Conservation (phyloP, 345 rosid genomes). For the Eucalyptus tenuipes region DNA sequence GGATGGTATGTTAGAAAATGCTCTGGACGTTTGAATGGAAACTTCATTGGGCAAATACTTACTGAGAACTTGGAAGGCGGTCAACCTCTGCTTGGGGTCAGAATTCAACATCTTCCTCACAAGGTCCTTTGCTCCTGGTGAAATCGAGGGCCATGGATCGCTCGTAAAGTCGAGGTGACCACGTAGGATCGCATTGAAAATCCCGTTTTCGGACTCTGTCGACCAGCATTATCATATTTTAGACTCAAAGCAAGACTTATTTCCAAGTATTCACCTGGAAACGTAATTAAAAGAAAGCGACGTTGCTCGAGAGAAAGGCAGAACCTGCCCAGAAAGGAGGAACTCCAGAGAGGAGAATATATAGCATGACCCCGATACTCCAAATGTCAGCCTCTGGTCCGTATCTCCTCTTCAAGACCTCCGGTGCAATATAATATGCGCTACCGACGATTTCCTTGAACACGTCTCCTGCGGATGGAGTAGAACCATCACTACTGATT, state of each 20-base stretch:
- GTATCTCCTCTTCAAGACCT: slow-evolving; percentile 77
- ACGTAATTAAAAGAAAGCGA: not conserved
- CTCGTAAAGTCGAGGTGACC: slow-evolving; percentile 74
- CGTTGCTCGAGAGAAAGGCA: not conserved
- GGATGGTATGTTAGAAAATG: not conserved
- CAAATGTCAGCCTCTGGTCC: slow-evolving; percentile 95
- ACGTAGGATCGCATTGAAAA: slow-evolving; percentile 78
- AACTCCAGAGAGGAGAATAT: slow-evolving; percentile 83
- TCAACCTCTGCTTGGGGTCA: slow-evolving; percentile 81
- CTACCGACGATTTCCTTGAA: slow-evolving; percentile 92
- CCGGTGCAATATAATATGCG: slow-evolving; percentile 95
- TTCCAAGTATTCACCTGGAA: not conserved
- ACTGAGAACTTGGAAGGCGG: slow-evolving; percentile 89
- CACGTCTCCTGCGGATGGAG: slow-evolving; percentile 44
- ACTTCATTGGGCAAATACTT: not conserved
- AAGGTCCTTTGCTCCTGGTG: slow-evolving; percentile 82
- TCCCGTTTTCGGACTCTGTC: slow-evolving; percentile 90
- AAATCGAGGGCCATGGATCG: slow-evolving; percentile 95
- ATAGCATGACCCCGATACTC: slow-evolving; percentile 93
- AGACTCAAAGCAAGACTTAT: not conserved
- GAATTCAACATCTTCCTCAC: slow-evolving; percentile 84
- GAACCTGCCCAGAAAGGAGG: slow-evolving; percentile 98
- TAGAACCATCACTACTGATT: not conserved
- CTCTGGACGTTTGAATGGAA: not conserved
- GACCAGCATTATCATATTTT: not conserved